A percentile compares a stretch with the other conserved stretches of the same genome.
These are phyloP conservation scores for Aurifilum marmelostoma DNA, from an alignment of 2,329 filamentous ascomycete species.

Conservation along the genomic window DNA sequence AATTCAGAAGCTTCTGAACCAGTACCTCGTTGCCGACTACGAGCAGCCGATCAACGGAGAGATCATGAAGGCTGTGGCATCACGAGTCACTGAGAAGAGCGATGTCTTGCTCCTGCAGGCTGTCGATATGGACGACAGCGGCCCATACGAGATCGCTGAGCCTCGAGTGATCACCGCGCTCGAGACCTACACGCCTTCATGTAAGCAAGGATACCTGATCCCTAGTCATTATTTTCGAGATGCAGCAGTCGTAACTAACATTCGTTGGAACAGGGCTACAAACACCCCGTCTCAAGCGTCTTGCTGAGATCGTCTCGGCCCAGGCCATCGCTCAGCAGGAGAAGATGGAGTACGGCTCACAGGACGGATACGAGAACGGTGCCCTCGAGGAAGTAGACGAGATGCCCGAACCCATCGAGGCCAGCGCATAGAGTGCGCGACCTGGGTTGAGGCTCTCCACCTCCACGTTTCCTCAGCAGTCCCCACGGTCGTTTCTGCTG, in stretches of 20 bases:
- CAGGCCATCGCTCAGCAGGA: conserved; percentile 96
- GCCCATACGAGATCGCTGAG: conserved; percentile 97
- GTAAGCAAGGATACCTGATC: conserved; percentile 58
- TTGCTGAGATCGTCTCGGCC: conserved; percentile 97
- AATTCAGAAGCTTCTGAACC: conserved; percentile 97
- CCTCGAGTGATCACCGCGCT: conserved; percentile 93
- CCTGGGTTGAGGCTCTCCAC: conserved; percentile 30
- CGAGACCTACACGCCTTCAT: conserved; percentile 97
- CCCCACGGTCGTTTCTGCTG: conserved; percentile 36
- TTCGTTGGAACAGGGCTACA: conserved; percentile 72
- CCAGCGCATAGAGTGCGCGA: conserved; percentile 41
- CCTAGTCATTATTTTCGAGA: not conserved
- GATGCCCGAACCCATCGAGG: conserved; percentile 42
- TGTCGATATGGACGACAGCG: conserved; percentile 98
- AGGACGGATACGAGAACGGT: conserved; percentile 52
- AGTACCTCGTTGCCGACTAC: conserved; percentile 98
- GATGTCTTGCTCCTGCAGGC: conserved; percentile 91
- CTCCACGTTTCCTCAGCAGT: conserved; percentile 30
- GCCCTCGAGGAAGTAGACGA: conserved; percentile 58
- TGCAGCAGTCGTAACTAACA: conserved; percentile 22
- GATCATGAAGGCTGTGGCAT: conserved; percentile 99
- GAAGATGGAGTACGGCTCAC: conserved; percentile 67
- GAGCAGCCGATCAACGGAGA: conserved; percentile 99
- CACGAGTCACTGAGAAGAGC: conserved; percentile 95
- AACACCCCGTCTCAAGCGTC: conserved; percentile 90